phyloP scores from a whole-genome alignment of 1,139 yeast species.

The Geotrichum carabidarum region DNA sequence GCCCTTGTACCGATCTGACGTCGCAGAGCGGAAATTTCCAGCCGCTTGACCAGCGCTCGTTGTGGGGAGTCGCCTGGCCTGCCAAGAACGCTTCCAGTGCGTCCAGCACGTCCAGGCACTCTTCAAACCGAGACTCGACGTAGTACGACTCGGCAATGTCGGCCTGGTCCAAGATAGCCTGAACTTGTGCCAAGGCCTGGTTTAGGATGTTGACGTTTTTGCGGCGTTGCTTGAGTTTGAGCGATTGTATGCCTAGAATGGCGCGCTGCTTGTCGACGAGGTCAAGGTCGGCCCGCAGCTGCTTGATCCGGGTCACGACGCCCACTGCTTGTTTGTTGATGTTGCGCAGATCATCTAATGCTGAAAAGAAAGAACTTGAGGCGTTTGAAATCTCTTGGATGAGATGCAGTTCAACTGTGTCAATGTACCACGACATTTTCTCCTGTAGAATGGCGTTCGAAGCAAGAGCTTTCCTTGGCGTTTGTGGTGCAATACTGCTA shows the following conservation, averaged over 20 bases:
- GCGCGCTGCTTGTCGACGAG: conserved; percentile 49
- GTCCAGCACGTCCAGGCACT: conserved; percentile 51
- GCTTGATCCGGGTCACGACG: conserved; percentile 48
- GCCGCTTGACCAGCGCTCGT: conserved; percentile 39
- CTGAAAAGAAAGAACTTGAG: conserved; percentile 76
- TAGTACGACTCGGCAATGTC: conserved; percentile 51
- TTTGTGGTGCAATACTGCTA: conserved; percentile 3
- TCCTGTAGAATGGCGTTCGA: conserved; percentile 67
- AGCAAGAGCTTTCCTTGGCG: conserved; percentile 33
- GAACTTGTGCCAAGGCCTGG: conserved; percentile 60
- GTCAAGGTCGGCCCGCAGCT: conserved; percentile 39
- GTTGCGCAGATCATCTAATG: conserved; percentile 68
- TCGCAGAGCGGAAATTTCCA: conserved; percentile 52
- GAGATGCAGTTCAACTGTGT: conserved; percentile 73
- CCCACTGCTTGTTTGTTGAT: conserved; percentile 54
- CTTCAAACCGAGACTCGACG: conserved; percentile 30
- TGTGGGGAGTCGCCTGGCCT: conserved; percentile 44
- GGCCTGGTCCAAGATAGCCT: conserved; percentile 46
- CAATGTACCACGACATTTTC: conserved; percentile 73
- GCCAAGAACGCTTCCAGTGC: conserved; percentile 52
- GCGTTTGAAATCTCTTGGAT: conserved; percentile 80
- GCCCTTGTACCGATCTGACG: conserved; percentile 54
- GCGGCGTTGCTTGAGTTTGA: conserved; percentile 50
- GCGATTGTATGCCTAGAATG: conserved; percentile 48
- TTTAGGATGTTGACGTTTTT: conserved; percentile 61